phyloP scores from a whole-genome alignment of 768 basidiomycete genomes.

The Multifurca ochricompacta region DNA sequence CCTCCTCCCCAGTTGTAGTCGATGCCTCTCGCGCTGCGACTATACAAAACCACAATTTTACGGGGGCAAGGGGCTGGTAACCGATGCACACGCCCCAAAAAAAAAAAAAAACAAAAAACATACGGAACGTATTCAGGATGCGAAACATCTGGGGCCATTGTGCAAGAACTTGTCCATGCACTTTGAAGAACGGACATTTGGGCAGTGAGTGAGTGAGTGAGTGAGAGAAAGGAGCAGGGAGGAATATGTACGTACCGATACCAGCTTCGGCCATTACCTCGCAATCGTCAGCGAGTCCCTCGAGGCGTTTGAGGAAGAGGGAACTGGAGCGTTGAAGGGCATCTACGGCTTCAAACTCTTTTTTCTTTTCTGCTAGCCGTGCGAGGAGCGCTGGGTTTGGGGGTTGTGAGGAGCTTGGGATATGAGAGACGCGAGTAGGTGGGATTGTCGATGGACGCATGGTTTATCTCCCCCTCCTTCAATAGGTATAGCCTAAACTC shows the following conservation, averaged over 20 bases:
- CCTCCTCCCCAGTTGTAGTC: slow-evolving; percentile 25
- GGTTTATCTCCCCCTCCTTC: too few species aligned
- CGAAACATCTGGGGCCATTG: slow-evolving; percentile 84
- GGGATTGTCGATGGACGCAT: slow-evolving; percentile 3
- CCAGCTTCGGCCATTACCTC: slow-evolving; percentile 74
- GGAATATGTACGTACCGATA: slow-evolving; percentile 37
- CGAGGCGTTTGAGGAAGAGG: slow-evolving; percentile 58
- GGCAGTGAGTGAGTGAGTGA: not conserved
- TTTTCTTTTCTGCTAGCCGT: slow-evolving; percentile 70
- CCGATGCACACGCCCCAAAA: not conserved
- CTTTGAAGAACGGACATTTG: slow-evolving; percentile 28
- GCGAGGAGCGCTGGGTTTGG: slow-evolving; percentile 42
- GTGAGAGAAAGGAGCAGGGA: not conserved
- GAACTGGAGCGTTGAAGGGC: slow-evolving; percentile 61
- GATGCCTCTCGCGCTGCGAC: slow-evolving; percentile 42
- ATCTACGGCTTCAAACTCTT: slow-evolving; percentile 67
- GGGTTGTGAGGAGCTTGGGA: slow-evolving; percentile 38
- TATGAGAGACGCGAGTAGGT: slow-evolving; percentile 34
- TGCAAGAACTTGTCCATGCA: slow-evolving; percentile 67
- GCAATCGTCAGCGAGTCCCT: slow-evolving; percentile 62
- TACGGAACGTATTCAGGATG: slow-evolving; percentile 62
- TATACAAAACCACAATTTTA: slow-evolving; percentile 25
- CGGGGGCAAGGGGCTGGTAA: not conserved
- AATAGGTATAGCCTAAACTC: too few species aligned
- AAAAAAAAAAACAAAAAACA: slow-evolving; percentile 21